Percentiles rank a stretch among this genome's conserved stretches.
phyloP scores from a whole-genome alignment of 192 early-diverging fungal genomes.

The Gaertneriomyces sp. region DNA sequence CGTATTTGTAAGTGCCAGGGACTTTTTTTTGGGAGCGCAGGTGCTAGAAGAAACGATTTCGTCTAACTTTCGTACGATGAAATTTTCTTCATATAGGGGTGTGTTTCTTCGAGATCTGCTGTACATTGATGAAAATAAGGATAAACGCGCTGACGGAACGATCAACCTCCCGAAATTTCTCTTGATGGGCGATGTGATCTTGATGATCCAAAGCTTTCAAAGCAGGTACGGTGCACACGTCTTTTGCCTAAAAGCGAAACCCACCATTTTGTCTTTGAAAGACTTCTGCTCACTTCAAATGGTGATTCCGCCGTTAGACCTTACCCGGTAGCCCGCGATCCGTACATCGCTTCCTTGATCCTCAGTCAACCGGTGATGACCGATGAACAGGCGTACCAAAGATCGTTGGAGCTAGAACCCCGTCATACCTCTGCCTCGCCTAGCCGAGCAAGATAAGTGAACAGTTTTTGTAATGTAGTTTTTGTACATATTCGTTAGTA shows the following conservation, averaged over 20 bases:
- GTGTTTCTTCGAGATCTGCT: constrained; percentile 68
- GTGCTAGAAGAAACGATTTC: background rate
- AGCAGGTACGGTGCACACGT: constrained; percentile 14
- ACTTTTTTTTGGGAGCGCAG: background rate
- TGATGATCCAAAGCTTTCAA: constrained; percentile 60
- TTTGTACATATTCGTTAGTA: background rate
- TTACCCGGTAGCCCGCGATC: constrained; percentile 25
- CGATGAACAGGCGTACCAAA: constrained; percentile 28
- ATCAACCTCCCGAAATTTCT: constrained; percentile 73
- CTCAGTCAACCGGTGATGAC: constrained; percentile 36
- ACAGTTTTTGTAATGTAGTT: background rate
- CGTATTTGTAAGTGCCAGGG: constrained; percentile 58
- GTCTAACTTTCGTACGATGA: background rate
- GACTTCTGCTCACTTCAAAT: background rate
- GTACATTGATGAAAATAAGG: constrained; percentile 71
- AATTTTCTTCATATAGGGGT: constrained; percentile 43
- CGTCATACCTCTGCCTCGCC: constrained; percentile 16
- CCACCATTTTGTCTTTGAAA: background rate
- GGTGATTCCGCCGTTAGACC: constrained; percentile 14
- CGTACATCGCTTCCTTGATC: constrained; percentile 31
- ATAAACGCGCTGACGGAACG: constrained; percentile 56
- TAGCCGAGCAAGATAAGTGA: background rate
- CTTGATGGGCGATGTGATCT: constrained; percentile 62
- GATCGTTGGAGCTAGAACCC: constrained; percentile 43
- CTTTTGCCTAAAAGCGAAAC: background rate